Conservation (phyloP, 441 rosid genomes). For the Flueggea neowawraea region DNA sequence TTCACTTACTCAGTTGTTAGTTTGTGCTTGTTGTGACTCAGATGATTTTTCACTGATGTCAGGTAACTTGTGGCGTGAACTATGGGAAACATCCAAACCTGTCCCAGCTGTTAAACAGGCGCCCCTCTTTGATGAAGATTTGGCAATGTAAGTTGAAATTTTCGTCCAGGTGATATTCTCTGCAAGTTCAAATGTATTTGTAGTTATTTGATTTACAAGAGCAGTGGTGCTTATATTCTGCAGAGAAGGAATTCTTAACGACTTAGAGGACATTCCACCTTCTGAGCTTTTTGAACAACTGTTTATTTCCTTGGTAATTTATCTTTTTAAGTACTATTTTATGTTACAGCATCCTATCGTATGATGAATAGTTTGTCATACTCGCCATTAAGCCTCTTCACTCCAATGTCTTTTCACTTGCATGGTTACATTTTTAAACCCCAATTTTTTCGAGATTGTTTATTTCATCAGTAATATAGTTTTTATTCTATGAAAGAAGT, state of each 20-base stretch:
- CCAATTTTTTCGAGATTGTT: no score
- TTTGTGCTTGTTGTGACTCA: conserved; percentile 8
- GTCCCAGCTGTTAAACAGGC: conserved; percentile 89
- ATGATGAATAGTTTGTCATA: not conserved
- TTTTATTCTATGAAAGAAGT: no score
- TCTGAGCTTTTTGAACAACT: conserved; percentile 75
- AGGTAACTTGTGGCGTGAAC: conserved; percentile 97
- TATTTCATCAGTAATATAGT: no score
- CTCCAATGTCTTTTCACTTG: no score
- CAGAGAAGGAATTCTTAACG: conserved; percentile 87
- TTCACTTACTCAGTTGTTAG: not conserved
- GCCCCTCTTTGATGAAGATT: conserved; percentile 93
- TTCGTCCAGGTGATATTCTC: not conserved
- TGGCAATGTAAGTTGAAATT: conserved; percentile 78
- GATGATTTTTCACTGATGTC: conserved; percentile 18
- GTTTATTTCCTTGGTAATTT: conserved; percentile 78
- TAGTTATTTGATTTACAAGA: not conserved
- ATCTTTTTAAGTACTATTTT: not conserved
- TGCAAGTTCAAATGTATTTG: conserved; percentile 2
- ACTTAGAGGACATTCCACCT: conserved; percentile 75
- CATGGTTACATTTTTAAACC: no score
- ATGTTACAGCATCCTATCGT: not conserved
- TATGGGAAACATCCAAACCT: conserved; percentile 91
- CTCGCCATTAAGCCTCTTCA: not conserved
- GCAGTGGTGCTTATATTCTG: conserved; percentile 19